Evolutionary conservation across 2,329 filamentous ascomycete genomes (phyloP), one percentile per base, ranked within the genome.

Genomic region (Colletotrichum cereale): DNA sequence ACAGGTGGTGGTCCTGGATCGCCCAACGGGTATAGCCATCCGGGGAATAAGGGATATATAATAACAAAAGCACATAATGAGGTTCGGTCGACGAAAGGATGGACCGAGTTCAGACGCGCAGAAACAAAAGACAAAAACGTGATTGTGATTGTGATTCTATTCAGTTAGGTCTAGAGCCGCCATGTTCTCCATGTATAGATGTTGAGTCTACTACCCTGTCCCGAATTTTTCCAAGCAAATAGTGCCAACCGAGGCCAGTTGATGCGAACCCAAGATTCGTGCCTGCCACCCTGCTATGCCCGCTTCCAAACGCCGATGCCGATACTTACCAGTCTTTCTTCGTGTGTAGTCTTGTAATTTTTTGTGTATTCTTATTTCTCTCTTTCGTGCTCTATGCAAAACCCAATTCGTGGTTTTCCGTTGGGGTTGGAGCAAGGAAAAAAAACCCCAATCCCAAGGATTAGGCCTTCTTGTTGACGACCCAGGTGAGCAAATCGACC

Each of bases 1-100:
- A 92, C 67, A 91, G 89, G 80, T 98, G 96, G 95, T 97, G 95
- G 89, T 89, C 89, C 77, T 98, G 96, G 96, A 91, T 98, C 78
- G 93, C 91, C 2, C 88, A 91, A 78, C 90, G 91, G 78, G 47
- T 68, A 63, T 73, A 63, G 47, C 21, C 7, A 18, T n/a, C 21
- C 47, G 50, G 36, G 8, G 47, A 31, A 38, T 71, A n/a, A 38
- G 34, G 31, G 38, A n/a, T 65, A 77, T 0, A 42, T 63, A 70
- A 62, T 66, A 72, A 56, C 67, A 52, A 34, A 71, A 52, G 5
- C 29, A 63, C n/a, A 47, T 52, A 14, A 58, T 40, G 36, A 14
- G 10, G 12, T 40, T 38, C 40, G 24, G 36, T 18, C 3, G 2
- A 40, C 26, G n/a, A 52, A 52, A 38, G 1, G 5, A 47, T 7